These are phyloP conservation scores for Hypoxylon fuscum DNA, from an alignment of 495 filamentous ascomycete species.

Conservation along the genomic window DNA sequence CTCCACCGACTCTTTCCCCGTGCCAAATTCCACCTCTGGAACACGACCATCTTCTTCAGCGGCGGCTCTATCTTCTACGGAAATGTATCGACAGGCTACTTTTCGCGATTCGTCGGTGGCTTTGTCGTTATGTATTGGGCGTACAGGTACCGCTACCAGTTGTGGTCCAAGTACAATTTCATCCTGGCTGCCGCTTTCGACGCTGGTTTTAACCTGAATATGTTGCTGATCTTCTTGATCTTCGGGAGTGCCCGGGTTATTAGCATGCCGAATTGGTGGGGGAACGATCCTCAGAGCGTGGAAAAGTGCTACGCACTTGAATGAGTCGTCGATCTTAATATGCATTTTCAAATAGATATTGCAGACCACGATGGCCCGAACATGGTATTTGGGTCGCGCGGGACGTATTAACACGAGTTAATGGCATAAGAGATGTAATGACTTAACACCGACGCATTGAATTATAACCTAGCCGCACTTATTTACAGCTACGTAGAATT, in stretches of 20 bases:
- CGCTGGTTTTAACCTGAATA: conserved; percentile 65
- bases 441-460: too few relatives aligned
- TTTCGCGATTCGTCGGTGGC: conserved; percentile 64
- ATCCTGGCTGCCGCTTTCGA: conserved; percentile 66
- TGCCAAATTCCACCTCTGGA: conserved; percentile 63
- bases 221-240: conserved; percentile 65
- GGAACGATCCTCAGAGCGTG: conserved; percentile 52
- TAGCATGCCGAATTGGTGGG: conserved; percentile 67
- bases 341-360: too few relatives aligned
- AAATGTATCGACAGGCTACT: conserved; percentile 63
- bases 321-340: not conserved
- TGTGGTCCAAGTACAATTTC: conserved; percentile 67
- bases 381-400: too few relatives aligned
- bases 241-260: conserved; percentile 62
- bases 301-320: conserved; percentile 51
- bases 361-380: too few relatives aligned
- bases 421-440: too few relatives aligned
- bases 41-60: conserved; percentile 64
- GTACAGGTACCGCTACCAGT: conserved; percentile 60
- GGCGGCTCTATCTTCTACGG: conserved; percentile 56
- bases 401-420: too few relatives aligned
- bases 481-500: too few relatives aligned
- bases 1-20: conserved; percentile 60
- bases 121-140: conserved; percentile 66
- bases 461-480: too few relatives aligned